Evolutionary conservation across 1,139 yeast species (phyloP).

Genomic region (Debaryomyces udenii): DNA sequence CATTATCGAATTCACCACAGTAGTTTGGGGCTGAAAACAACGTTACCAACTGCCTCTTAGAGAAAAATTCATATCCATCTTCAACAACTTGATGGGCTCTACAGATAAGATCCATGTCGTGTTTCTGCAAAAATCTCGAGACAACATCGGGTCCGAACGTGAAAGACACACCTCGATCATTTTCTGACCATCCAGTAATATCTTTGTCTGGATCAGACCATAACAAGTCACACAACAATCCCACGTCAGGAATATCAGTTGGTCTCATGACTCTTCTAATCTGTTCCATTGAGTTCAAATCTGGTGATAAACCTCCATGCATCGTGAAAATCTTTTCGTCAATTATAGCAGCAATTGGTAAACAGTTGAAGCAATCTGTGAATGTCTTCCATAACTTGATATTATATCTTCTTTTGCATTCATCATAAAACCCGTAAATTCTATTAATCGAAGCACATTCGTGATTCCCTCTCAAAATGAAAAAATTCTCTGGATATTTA

Average conservation of each 20-base stretch:
- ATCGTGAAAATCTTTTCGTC: conserved; percentile 97
- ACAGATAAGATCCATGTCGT: conserved; percentile 95
- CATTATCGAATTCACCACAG: conserved; percentile 98
- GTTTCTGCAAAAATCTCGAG: conserved; percentile 89
- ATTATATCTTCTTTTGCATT: conserved; percentile 95
- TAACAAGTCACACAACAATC: conserved; percentile 88
- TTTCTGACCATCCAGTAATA: conserved; percentile 97
- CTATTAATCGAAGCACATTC: conserved; percentile 97
- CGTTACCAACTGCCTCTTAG: conserved; percentile 93
- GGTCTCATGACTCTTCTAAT: conserved; percentile 98
- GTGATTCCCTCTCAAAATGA: conserved; percentile 93
- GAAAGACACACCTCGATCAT: conserved; percentile 96
- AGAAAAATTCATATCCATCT: conserved; percentile 97
- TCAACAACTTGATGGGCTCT: conserved; percentile 99
- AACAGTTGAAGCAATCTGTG: conserved; percentile 96
- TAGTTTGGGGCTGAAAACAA: conserved; percentile 95
- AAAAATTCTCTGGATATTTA: conserved; percentile 96
- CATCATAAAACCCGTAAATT: conserved; percentile 96
- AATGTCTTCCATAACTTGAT: conserved; percentile 98
- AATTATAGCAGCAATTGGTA: conserved; percentile 97
- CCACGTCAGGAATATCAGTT: conserved; percentile 97
- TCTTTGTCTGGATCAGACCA: conserved; percentile 99
- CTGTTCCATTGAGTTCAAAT: conserved; percentile 95
- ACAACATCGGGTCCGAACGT: conserved; percentile 98
- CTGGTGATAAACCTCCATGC: conserved; percentile 99